phyloP scores from a whole-genome alignment of 179 eudicot species.

The Silene noctiflora region DNA sequence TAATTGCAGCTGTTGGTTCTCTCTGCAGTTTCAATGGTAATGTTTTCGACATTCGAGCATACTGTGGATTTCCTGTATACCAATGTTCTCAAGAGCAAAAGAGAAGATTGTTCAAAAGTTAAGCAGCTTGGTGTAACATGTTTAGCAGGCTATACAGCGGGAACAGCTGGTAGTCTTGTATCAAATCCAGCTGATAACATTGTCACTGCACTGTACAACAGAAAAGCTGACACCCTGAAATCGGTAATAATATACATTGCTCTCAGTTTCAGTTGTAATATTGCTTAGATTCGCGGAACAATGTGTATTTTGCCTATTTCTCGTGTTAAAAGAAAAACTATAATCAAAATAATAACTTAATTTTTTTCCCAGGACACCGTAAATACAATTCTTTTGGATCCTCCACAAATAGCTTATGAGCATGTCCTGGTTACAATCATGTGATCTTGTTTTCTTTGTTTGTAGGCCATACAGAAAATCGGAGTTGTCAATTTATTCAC shows the following conservation, averaged over 20 bases:
- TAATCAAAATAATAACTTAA: no score
- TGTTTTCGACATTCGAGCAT: conserved; percentile 87
- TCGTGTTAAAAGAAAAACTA: no score
- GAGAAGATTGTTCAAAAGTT: conserved; percentile 65
- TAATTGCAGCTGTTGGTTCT: not conserved
- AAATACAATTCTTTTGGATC: no score
- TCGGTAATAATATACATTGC: conserved; percentile 32
- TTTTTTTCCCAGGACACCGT: no score
- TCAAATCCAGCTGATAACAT: conserved; percentile 84
- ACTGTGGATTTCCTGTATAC: conserved; percentile 57
- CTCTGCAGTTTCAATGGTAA: conserved; percentile 64
- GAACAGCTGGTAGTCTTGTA: conserved; percentile 64
- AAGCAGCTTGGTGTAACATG: conserved; percentile 77
- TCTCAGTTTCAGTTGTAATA: not conserved
- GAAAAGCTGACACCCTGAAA: conserved; percentile 41
- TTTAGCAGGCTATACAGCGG: conserved; percentile 75
- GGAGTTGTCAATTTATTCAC: conserved; percentile 70
- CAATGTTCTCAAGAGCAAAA: conserved; percentile 43
- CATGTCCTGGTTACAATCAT: not conserved
- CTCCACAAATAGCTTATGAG: not conserved
- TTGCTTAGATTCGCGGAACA: no score
- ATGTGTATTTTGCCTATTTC: no score
- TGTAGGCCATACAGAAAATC: conserved; percentile 59
- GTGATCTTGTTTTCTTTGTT: not conserved
- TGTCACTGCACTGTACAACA: conserved; percentile 56